These are phyloP conservation scores for Aspergillus terreus DNA, from an alignment of 2,329 filamentous ascomycete genomes.

Conservation along the genomic window DNA sequence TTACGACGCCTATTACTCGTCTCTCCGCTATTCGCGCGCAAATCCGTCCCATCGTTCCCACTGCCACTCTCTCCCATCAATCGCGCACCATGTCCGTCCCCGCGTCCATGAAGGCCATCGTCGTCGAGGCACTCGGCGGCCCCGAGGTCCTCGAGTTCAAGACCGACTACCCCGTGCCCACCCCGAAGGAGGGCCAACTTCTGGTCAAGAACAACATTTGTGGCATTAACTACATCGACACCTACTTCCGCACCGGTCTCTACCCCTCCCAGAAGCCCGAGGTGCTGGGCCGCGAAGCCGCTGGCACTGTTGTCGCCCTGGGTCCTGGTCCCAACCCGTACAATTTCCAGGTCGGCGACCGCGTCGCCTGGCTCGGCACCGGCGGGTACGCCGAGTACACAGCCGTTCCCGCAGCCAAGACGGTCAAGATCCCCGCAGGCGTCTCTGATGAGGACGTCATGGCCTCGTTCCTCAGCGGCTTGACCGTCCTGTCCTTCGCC, in stretches of 20 bases:
- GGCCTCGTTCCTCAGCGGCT: conserved; percentile 71
- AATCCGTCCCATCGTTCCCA: not conserved
- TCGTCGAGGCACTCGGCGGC: conserved; percentile 69
- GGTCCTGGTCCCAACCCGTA: conserved; percentile 50
- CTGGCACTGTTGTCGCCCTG: conserved; percentile 64
- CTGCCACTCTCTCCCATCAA: conserved; percentile 12
- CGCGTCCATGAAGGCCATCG: conserved; percentile 68
- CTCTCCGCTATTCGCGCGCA: conserved; percentile 12
- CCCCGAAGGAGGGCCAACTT: conserved; percentile 64
- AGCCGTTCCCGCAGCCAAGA: conserved; percentile 49
- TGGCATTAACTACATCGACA: conserved; percentile 89
- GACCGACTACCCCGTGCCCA: conserved; percentile 67
- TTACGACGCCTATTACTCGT: conserved; percentile 1
- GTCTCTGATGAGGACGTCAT: conserved; percentile 62
- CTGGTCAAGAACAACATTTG: conserved; percentile 76
- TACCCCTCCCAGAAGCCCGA: conserved; percentile 71
- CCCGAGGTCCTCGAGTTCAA: conserved; percentile 68
- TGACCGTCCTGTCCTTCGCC: conserved; percentile 77
- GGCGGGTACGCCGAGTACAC: conserved; percentile 59
- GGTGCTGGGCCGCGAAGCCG: conserved; percentile 74
- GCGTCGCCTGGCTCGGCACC: conserved; percentile 65
- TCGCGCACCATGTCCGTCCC: conserved; percentile 50
- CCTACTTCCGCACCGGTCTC: conserved; percentile 81
- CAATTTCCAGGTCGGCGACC: conserved; percentile 62
- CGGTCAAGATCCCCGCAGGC: conserved; percentile 61